phyloP scores from a whole-genome alignment of 2,329 filamentous ascomycete species.

The Exophiala dermatitidis region DNA sequence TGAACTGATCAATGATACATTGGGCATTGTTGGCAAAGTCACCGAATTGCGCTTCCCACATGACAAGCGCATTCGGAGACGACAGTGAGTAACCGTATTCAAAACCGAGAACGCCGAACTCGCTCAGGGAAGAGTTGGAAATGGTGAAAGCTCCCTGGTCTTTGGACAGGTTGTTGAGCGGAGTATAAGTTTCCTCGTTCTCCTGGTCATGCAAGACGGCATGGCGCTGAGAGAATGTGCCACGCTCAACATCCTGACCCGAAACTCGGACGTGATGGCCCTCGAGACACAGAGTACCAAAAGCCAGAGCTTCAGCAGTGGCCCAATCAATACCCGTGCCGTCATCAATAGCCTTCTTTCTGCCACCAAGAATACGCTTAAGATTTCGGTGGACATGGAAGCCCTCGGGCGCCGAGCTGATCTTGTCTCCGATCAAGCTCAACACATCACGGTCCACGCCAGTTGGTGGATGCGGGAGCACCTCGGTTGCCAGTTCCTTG shows the following conservation, averaged over 20 bases:
- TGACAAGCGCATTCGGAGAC: slow-evolving; percentile 91
- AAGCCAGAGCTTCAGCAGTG: slow-evolving; percentile 90
- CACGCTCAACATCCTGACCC: slow-evolving; percentile 97
- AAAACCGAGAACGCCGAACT: slow-evolving; percentile 76
- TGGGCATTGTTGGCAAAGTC: slow-evolving; percentile 99
- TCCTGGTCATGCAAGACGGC: slow-evolving; percentile 97
- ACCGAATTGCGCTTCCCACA: slow-evolving; percentile 99
- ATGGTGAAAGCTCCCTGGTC: slow-evolving; percentile 96
- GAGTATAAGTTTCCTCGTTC: slow-evolving; percentile 85
- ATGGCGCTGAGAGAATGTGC: slow-evolving; percentile 97
- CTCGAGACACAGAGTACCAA: slow-evolving; percentile 82
- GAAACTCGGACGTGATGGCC: slow-evolving; percentile 96
- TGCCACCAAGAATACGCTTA: slow-evolving; percentile 85
- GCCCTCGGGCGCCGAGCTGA: slow-evolving; percentile 70
- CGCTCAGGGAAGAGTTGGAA: slow-evolving; percentile 82
- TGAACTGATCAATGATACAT: slow-evolving; percentile 98
- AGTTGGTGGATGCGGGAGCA: slow-evolving; percentile 85
- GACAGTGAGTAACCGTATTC: slow-evolving; percentile 98
- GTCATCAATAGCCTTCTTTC: slow-evolving; percentile 85
- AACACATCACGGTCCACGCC: slow-evolving; percentile 66
- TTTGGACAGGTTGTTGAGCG: slow-evolving; percentile 78
- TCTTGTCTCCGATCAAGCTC: slow-evolving; percentile 72
- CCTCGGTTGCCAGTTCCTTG: slow-evolving; percentile 90
- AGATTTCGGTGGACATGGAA: slow-evolving; percentile 92
- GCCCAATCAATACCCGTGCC: slow-evolving; percentile 97